phyloP scores from a whole-genome alignment of 139 green algal genomes.

The Chlorella sp. region DNA sequence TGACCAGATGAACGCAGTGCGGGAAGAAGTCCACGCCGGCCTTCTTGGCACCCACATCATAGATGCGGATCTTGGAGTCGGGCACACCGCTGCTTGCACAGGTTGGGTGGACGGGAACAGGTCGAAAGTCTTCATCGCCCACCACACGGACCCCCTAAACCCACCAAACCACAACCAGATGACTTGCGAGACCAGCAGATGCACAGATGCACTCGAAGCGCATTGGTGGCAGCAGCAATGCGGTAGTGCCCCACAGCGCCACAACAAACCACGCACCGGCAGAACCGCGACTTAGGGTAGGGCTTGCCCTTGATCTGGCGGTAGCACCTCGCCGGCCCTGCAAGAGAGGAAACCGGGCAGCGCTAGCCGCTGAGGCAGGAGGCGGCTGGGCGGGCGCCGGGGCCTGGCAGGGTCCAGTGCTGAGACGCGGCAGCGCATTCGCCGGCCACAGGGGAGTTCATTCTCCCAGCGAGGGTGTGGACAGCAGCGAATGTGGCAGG shows the following conservation, averaged over 20 bases:
- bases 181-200: neutral
- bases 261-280: conserved; percentile 58
- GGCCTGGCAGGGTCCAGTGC: no score
- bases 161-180: no score
- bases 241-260: neutral
- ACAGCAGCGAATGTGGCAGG: no score
- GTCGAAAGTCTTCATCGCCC: no score
- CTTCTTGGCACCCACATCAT: conserved; percentile 97
- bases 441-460: no score
- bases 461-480: no score
- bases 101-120: no score
- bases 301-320: conserved; percentile 99
- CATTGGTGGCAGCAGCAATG: no score
- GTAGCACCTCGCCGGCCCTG: conserved; percentile 93
- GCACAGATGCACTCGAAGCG: neutral
- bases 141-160: no score
- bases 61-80: conserved; percentile 99
- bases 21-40: conserved; percentile 94
- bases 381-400: no score
- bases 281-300: conserved; percentile 99
- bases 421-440: no score
- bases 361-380: no score
- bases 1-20: conserved; percentile 95
- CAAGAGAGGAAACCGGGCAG: neutral
- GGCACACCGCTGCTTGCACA: conserved; percentile 93